These are phyloP conservation scores for Ceriops decandra DNA, from an alignment of 345 rosid genomes.

Conservation along the genomic window DNA sequence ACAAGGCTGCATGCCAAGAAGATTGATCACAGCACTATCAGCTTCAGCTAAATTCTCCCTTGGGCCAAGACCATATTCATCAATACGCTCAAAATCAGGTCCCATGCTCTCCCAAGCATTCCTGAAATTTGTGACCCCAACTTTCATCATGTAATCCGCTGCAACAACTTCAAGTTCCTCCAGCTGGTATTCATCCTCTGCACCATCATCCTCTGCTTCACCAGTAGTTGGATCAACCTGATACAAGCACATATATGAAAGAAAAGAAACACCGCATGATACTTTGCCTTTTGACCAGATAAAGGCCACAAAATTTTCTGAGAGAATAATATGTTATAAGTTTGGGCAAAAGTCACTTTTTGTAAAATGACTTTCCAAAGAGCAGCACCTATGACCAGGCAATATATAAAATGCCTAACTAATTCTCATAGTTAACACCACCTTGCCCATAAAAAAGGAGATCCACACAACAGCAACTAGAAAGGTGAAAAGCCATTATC, in stretches of 20 bases:
- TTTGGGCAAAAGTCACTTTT: background rate
- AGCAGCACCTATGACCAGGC: background rate
- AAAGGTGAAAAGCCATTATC: background rate
- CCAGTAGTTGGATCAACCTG: conserved; percentile 93
- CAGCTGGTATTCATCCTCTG: conserved; percentile 94
- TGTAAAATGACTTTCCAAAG: background rate
- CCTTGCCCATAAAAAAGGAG: background rate
- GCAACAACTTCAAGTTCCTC: conserved; percentile 96
- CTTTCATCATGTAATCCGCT: conserved; percentile 84
- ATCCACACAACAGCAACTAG: background rate
- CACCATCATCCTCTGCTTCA: conserved; percentile 92
- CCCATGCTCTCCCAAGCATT: conserved; percentile 95
- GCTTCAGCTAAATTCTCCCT: conserved; percentile 89
- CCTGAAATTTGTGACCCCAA: conserved; percentile 86
- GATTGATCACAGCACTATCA: conserved; percentile 74
- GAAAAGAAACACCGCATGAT: background rate
- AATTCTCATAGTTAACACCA: background rate
- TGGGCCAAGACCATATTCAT: conserved; percentile 94
- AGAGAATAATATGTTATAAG: background rate
- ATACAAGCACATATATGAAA: conserved; percentile 8
- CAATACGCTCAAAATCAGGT: conserved; percentile 69
- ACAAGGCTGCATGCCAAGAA: conserved; percentile 99
- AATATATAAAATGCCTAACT: background rate
- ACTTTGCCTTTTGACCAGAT: background rate
- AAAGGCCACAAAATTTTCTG: background rate